A percentile compares a stretch with the other conserved stretches of the same genome.
phyloP scores from a whole-genome alignment of 192 early-diverging fungal genomes.

The Backusella tarrabulga region DNA sequence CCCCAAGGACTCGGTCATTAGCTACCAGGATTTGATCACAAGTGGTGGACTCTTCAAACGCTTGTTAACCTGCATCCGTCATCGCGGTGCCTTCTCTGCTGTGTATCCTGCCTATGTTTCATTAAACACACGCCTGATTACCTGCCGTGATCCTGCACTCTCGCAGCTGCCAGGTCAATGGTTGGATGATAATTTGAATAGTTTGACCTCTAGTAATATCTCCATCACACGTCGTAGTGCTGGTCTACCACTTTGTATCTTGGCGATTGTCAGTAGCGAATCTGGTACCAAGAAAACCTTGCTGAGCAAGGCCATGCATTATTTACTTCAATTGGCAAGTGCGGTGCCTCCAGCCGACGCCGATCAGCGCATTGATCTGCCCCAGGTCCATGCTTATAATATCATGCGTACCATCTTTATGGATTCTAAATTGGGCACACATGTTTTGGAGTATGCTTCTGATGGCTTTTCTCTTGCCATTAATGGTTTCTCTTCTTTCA shows the following conservation, averaged over 20 bases:
- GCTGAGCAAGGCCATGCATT: slow-evolving; percentile 64
- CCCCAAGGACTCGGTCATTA: neutral
- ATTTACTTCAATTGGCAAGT: slow-evolving; percentile 64
- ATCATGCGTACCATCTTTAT: slow-evolving; percentile 81
- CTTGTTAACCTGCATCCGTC: slow-evolving; percentile 74
- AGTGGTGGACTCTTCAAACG: slow-evolving; percentile 55
- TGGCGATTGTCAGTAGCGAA: slow-evolving; percentile 76
- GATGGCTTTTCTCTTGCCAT: slow-evolving; percentile 80
- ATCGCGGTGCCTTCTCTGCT: slow-evolving; percentile 90
- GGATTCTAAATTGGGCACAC: slow-evolving; percentile 75
- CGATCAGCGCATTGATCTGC: slow-evolving; percentile 74
- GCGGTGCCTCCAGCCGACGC: slow-evolving; percentile 37
- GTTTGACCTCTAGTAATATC: slow-evolving; percentile 67
- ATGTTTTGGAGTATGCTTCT: slow-evolving; percentile 73
- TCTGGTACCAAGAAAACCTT: slow-evolving; percentile 56
- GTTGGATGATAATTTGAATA: slow-evolving; percentile 74
- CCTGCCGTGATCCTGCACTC: slow-evolving; percentile 49
- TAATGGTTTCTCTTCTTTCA: slow-evolving; percentile 72
- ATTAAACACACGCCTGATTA: slow-evolving; percentile 68
- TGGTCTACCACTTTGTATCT: slow-evolving; percentile 84
- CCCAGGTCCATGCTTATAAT: slow-evolving; percentile 93
- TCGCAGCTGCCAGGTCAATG: slow-evolving; percentile 62
- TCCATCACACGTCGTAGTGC: slow-evolving; percentile 93
- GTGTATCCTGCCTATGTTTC: slow-evolving; percentile 77
- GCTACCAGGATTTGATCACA: slow-evolving; percentile 20